Evolutionary conservation across 1,284 basidiomycete genomes (phyloP), one percentile per base, ranked within the genome.

Genomic region (Ganoderma lucidum): DNA sequence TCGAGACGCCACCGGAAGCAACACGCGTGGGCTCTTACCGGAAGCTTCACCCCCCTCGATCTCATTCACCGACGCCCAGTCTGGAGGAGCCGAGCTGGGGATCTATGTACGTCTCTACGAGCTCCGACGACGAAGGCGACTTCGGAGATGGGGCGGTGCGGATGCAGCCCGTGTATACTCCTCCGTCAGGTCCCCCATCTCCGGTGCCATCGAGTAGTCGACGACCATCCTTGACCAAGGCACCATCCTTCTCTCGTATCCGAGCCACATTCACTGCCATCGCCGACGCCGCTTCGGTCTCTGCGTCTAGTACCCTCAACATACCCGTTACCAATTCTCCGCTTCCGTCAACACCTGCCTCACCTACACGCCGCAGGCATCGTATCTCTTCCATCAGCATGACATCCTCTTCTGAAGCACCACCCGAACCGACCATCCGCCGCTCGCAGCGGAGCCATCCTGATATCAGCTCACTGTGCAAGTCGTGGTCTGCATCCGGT

Each of bases 381-480:
- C 74, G 74, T 39, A 55, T 73, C 62, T 70, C 78, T 37, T 72
- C 77, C 8, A 67, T 79, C 59, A 79, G 75, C 71, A 80, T 81
- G 75, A 78, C 81, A n/a, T 76, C 80, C 30, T 74, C 80, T 14
- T 78, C 78, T 9, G 78, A 81, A 8, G 78, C 80, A 37, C 82
- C 84, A 2, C 83, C 87, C 4, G 81, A 83, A 5, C 87, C 89
- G 2, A 82, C 83, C 5, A 82, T 90, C 30, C 85, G 86, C 56
- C 83, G 84, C 42, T 79, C 82, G 53, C 81, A 80, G 69, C 78
- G 76, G 37, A 90, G 89, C 70, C 86, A 91, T 76, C 83, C 88
- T 12, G 86, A 89, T 73, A 84, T 92, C 59, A 78, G 82, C 12
- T 82, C 84, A 10, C 82, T 92, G n/a, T 87, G 90, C 63, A 80